Base-by-base conservation (phyloP, 2,329 filamentous ascomycete species). In the Aspergillus pseudoviridinutans region DNA sequence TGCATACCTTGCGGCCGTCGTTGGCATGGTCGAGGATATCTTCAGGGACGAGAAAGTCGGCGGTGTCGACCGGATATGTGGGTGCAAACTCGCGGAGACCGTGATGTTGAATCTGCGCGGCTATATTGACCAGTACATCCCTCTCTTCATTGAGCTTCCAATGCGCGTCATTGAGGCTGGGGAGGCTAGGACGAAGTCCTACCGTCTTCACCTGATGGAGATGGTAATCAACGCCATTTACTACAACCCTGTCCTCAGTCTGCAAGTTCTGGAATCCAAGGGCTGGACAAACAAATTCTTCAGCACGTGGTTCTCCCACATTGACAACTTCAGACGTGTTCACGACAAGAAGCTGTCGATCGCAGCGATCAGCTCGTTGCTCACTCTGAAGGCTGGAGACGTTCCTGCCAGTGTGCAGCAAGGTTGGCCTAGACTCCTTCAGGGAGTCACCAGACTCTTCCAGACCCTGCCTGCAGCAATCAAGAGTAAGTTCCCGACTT, bases 321-420 rank as follows among this genome's bases (percentile, higher is more conserved):
- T 99, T 79, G 89, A 96, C 61, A 88, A 86, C 68, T 97, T 99
- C 78, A 90, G 86, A 53, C 85, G 94, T 46, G 94, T 99, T 2
- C 94, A 99, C 73, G 94, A 99, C 80, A 99, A 99, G 84, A 99
- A 97, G 81, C 82, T 99, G 27, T 97, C 91, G 61, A 97, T 99
- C 67, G 90, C 92, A 20, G 93, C 92, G 50, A 97, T 99, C 66
- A 88, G 90, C 58, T 84, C 91, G 5, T 84, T 99, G 10, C 84
- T 99, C 53, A 90, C 87, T 49, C 78, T 99, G 58, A 86, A 84
- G 60, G 87, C 87, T 10, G 87, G 90, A 54, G 89, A 95, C 68
- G 89, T 99, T 7, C 94, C 94, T 0, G 80, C 84, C n/a, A 97
- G 92, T 69, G 90, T 99, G 28, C 92, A 95, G 64, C 90, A 92